A percentile compares a stretch with the other conserved stretches of the same genome.
Evolutionary conservation across 345 rosid species (phyloP).

Genomic region (Anastatica hierochuntica): DNA sequence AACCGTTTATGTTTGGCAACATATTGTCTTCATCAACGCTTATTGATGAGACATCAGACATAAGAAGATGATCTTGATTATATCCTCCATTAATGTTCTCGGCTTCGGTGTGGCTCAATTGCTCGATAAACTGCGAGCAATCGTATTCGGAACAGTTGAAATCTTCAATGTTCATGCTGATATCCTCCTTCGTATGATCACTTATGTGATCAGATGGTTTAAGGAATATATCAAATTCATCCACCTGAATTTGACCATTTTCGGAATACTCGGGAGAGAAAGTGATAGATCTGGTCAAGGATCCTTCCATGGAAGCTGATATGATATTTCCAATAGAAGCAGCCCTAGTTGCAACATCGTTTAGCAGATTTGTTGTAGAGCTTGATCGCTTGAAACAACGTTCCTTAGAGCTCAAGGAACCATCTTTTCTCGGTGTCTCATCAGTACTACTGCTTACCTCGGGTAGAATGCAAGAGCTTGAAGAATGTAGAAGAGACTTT

Average conservation of each 20-base stretch:
- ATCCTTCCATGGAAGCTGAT: slow-evolving; percentile 20
- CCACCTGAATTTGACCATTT: slow-evolving; percentile 7
- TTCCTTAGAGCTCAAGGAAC: slow-evolving; percentile 18
- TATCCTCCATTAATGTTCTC: slow-evolving; percentile 7
- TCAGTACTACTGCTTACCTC: slow-evolving; percentile 3
- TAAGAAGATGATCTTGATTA: slow-evolving; percentile 1
- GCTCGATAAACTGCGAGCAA: slow-evolving; percentile 19
- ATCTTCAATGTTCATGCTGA: slow-evolving; percentile 3
- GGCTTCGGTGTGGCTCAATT: slow-evolving; percentile 9
- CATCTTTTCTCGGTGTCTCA: not conserved
- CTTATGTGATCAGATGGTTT: not conserved
- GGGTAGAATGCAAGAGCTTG: not conserved
- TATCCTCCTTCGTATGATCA: slow-evolving; percentile 1
- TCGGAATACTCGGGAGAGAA: slow-evolving; percentile 7
- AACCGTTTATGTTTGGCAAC: slow-evolving; percentile 4
- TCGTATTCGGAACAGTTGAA: not conserved
- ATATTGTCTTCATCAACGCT: slow-evolving; percentile 17
- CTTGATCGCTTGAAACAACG: not conserved
- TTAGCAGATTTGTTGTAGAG: slow-evolving; percentile 19
- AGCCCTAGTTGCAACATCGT: slow-evolving; percentile 24
- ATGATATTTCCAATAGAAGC: slow-evolving; percentile 17
- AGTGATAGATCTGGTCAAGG: not conserved
- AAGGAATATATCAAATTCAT: slow-evolving; percentile 5
- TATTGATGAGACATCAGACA: slow-evolving; percentile 20
- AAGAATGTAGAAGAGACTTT: not conserved